Evolutionary conservation across 2,329 filamentous ascomycete species (phyloP).

Genomic region (Colletotrichum lentis): DNA sequence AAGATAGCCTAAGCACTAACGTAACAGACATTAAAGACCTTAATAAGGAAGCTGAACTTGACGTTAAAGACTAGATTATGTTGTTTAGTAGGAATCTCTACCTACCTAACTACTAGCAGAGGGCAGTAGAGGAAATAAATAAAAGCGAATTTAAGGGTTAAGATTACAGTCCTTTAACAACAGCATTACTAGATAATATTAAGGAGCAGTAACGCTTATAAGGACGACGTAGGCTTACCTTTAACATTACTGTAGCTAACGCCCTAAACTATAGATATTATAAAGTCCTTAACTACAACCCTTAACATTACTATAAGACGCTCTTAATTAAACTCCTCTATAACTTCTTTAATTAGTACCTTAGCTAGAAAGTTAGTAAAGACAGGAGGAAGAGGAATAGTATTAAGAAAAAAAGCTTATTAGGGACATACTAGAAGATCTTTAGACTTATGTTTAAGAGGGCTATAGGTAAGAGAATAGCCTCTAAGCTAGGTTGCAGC

Average conservation of each 20-base stretch:
- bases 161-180: slow-evolving; percentile 4
- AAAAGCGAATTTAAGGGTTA: background rate
- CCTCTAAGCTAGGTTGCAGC: background rate
- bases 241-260: background rate
- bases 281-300: background rate
- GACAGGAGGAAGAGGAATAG: slow-evolving; percentile 1
- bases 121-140: background rate
- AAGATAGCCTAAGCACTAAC: background rate
- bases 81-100: slow-evolving; percentile 39
- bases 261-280: background rate
- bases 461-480: slow-evolving; percentile 1
- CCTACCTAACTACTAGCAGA: slow-evolving; percentile 37
- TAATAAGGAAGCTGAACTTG: background rate
- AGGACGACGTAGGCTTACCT: background rate
- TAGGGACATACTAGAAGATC: background rate
- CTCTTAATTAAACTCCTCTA: background rate
- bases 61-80: slow-evolving; percentile 31
- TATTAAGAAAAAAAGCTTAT: slow-evolving; percentile 1
- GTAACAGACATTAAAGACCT: background rate
- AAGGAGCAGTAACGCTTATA: slow-evolving; percentile 1
- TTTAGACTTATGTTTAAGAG: slow-evolving; percentile 6
- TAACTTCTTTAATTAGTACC: slow-evolving; percentile 7
- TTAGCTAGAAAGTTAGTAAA: background rate
- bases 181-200: background rate
- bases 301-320: background rate